Conservation (phyloP, 805 yeast species). For the Cyberlindnera americana region DNA sequence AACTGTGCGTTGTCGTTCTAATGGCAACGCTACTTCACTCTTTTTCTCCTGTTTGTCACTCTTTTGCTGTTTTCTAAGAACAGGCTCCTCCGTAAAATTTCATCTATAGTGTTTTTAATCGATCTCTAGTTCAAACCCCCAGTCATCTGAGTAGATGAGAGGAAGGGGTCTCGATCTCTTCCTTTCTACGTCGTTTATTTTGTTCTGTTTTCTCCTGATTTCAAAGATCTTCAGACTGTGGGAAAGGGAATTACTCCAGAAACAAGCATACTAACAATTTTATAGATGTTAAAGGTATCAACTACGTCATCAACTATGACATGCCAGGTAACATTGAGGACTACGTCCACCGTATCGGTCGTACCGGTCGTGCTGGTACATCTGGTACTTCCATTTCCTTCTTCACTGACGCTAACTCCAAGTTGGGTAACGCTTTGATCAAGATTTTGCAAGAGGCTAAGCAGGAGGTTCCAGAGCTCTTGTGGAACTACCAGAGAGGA, state of each 20-base stretch:
- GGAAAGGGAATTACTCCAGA: not conserved
- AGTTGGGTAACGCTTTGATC: constrained; percentile 86
- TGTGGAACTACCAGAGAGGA: constrained; percentile 73
- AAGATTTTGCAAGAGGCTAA: constrained; percentile 93
- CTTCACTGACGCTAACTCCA: constrained; percentile 83
- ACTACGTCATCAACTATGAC: constrained; percentile 89
- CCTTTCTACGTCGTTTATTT: too few species aligned
- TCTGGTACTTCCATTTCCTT: constrained; percentile 93
- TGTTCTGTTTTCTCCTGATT: not conserved
- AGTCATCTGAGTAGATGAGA: not conserved
- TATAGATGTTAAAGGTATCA: constrained; percentile 95
- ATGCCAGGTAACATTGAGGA: constrained; percentile 99
- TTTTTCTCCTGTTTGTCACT: not conserved
- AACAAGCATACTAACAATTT: constrained; percentile 29
- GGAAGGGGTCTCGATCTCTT: too few species aligned
- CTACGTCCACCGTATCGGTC: constrained; percentile 97
- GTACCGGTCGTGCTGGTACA: constrained; percentile 95
- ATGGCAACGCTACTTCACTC: too few species aligned
- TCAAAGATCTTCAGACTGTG: constrained; percentile 3
- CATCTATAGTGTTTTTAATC: constrained; percentile 9
- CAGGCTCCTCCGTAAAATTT: constrained; percentile 6
- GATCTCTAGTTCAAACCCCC: not conserved
- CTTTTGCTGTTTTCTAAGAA: not conserved
- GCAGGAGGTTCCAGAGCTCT: constrained; percentile 80
- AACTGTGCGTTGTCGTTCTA: too few species aligned